phyloP scores from a whole-genome alignment of 2,329 filamentous ascomycete species.

The Fonsecaea multimorphosa region DNA sequence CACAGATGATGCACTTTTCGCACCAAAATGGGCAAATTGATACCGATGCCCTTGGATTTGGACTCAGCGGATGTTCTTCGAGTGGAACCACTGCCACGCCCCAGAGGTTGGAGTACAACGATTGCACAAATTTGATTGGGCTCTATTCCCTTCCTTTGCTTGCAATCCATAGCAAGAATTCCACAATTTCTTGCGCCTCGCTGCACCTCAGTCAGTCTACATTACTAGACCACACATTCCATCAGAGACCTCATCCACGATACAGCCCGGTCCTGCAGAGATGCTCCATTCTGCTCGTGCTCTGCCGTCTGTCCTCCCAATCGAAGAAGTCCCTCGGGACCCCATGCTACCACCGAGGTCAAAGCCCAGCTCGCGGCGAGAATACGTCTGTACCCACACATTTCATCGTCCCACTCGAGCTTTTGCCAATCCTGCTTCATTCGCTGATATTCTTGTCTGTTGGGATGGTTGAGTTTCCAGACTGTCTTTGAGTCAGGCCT shows the following conservation, averaged over 20 bases:
- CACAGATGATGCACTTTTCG: conserved; percentile 1
- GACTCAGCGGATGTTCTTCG: not conserved
- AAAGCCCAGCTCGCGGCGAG: not conserved
- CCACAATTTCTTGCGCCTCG: not conserved
- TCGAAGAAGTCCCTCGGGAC: not conserved
- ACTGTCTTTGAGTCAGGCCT: not conserved
- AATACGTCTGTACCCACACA: not conserved
- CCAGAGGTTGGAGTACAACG: not conserved
- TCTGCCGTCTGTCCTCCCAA: not conserved
- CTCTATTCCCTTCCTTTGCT: not conserved
- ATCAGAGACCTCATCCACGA: not conserved
- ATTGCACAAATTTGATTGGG: not conserved
- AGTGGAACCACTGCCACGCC: not conserved
- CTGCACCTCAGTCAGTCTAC: not conserved
- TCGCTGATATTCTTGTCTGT: not conserved
- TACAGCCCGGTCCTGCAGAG: not conserved
- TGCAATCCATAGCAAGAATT: not conserved
- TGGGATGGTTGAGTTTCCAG: not conserved
- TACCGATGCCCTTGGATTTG: not conserved
- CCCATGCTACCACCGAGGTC: conserved; percentile 1
- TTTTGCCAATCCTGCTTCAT: not conserved
- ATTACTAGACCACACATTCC: not conserved
- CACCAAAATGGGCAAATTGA: conserved; percentile 14
- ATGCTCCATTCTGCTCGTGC: not conserved
- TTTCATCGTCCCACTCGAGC: not conserved